Evolutionary conservation across 2,329 filamentous ascomycete genomes (phyloP), one percentile per base, ranked within the genome.

Genomic region (Scedosporium boydii): DNA sequence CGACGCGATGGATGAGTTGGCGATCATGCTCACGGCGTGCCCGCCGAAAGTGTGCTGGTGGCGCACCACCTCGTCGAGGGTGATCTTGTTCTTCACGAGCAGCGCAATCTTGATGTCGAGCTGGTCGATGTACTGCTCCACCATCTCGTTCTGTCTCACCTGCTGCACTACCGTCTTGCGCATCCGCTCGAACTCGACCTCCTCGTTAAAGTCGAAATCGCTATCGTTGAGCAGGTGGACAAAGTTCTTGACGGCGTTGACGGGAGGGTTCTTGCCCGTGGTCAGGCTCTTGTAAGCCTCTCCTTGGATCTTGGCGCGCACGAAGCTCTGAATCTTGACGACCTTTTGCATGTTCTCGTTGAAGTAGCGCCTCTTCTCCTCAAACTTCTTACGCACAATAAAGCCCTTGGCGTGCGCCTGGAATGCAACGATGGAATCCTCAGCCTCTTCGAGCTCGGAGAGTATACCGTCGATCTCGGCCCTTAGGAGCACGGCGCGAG

Each of bases 11-110:
- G 93, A 87, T n/a, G 86, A 89, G 75, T 95, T 97, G 63, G 90
- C 90, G 58, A 99, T 80, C 34, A 98, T 82, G 64, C 86, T 90
- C 66, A 92, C 89, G 23, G 93, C 87, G 70, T 95, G 89, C 2
- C 93, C 93, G 62, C 95, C 95, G 69, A 95, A 97, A 73, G 96
- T 96, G 78, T 89, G 93, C 71, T 99, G 95, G 72, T 98, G 95
- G 69, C 92, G 91, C 62, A 99, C 90, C 29, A 99, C 95, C 76
- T 99, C 96, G 71, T 99, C 95, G 3, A 99, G 82, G 0, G 95
- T 98, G 70, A 99, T 99, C 76, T 99, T 99, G 83, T 99, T 99
- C 82, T 98, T 98, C 69, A 99, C 95, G 18, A 99, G 82, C 3
- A 99, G 83, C 1, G 95, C 95, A 73, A 99, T 99, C 78, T 99